Evolutionary conservation across 805 yeast genomes (phyloP), one percentile per base, ranked within the genome.

Genomic region (Candida loeiensis): DNA sequence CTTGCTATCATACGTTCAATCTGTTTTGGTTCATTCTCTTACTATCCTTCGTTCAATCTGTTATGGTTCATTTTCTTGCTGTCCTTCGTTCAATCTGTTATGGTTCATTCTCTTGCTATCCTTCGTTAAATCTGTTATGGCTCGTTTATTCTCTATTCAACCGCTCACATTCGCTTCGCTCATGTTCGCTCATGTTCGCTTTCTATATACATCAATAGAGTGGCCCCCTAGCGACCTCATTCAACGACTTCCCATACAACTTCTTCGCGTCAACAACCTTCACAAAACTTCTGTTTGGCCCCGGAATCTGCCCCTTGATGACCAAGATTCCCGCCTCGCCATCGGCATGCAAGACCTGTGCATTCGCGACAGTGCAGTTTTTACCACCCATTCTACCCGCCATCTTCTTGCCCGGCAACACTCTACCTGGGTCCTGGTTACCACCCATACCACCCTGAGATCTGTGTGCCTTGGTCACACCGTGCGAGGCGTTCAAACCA

Each of bases 371-470:
- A 3, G 98, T 91, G 45, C 77, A 76, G 51, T 70, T 72, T 40
- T 76, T 73, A 46, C 78, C 82, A 50, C 99, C 99, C 93, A 90
- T 83, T 63, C 86, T 85, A 49, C 99, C 99, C 26, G 98, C 95
- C 99, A 93, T 91, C 66, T 89, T 91, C 69, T 87, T 90, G 17
- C 97, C 98, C 12, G 97, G 98, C 46, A 89, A 71, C 39, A 89
- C 87, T 71, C 99, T 85, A 56, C 96, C 97, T 11, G 99, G 99
- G 46, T 87, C 84, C 50, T 93, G 95, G 56, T 86, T 85, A 62
- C 83, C 88, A 78, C 99, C 99, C 54, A 85, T 89, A 22, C 97
- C 90, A 76, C 99, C 99, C 54, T 95, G 95, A 43, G 89, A 81
- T 75, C 99, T 84, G 62, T 93, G 98, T 26, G 91, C 83, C 36